Evolutionary conservation across 805 yeast species (phyloP).

Genomic region (Starmera caribaea): DNA sequence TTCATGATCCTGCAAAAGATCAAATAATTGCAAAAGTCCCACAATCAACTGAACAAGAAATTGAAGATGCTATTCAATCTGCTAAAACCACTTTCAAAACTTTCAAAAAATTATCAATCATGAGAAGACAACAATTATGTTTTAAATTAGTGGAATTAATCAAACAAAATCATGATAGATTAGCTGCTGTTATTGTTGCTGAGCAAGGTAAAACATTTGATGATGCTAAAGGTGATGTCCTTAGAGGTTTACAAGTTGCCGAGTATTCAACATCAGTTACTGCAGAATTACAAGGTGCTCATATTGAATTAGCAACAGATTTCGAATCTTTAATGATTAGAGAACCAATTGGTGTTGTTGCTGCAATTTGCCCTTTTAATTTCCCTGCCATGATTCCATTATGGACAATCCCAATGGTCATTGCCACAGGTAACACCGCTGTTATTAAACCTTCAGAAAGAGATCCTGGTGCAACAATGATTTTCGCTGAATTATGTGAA

Average conservation of each 20-base stretch:
- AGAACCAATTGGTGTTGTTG: conserved; percentile 66
- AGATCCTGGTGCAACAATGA: conserved; percentile 71
- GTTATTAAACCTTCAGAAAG: conserved; percentile 63
- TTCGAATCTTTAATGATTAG: conserved; percentile 71
- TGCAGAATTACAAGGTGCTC: conserved; percentile 51
- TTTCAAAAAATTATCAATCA: conserved; percentile 27
- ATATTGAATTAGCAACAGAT: conserved; percentile 58
- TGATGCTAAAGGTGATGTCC: conserved; percentile 68
- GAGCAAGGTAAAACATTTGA: conserved; percentile 73
- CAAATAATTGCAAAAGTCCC: conserved; percentile 57
- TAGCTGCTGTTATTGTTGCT: conserved; percentile 54
- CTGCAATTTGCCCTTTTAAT: conserved; percentile 74
- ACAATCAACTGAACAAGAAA: conserved; percentile 54
- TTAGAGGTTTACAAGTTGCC: conserved; percentile 71
- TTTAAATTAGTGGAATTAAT: conserved; percentile 60
- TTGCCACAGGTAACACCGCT: conserved; percentile 65
- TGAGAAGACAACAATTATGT: conserved; percentile 50
- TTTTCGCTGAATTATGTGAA: conserved; percentile 55
- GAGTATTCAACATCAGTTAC: conserved; percentile 65
- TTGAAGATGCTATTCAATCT: conserved; percentile 51
- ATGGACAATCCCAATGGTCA: conserved; percentile 45
- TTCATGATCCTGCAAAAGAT: conserved; percentile 69
- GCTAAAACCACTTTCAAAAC: conserved; percentile 51
- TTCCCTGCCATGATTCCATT: conserved; percentile 75
- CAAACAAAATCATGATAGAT: conserved; percentile 55